Evolutionary conservation across 2,329 filamentous ascomycete genomes (phyloP).

Genomic region (Plenodomus tracheiphilus): DNA sequence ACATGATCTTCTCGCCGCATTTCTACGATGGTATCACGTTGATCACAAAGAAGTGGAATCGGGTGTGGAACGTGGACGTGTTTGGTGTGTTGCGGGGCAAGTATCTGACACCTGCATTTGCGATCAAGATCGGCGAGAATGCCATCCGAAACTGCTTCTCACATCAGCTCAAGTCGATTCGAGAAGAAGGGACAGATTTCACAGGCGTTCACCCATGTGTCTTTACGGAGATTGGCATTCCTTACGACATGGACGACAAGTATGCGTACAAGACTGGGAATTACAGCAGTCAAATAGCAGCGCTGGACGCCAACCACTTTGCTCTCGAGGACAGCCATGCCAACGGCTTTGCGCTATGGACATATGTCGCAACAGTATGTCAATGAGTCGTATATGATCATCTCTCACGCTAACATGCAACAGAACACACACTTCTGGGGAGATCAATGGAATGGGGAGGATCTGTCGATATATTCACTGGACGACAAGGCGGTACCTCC

Average conservation of each 20-base stretch:
- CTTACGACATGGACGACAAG: slow-evolving; percentile 98
- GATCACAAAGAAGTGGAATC: slow-evolving; percentile 99
- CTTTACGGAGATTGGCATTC: slow-evolving; percentile 94
- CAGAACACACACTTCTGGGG: slow-evolving; percentile 86
- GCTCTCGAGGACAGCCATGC: slow-evolving; percentile 81
- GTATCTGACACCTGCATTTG: slow-evolving; percentile 87
- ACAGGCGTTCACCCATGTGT: slow-evolving; percentile 88
- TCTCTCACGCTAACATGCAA: slow-evolving; percentile 13
- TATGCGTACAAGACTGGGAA: slow-evolving; percentile 94
- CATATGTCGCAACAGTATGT: slow-evolving; percentile 73
- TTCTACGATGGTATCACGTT: slow-evolving; percentile 97
- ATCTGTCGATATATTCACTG: slow-evolving; percentile 83
- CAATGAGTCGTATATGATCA: too few species aligned
- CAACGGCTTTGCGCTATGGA: slow-evolving; percentile 88
- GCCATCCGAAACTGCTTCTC: slow-evolving; percentile 92
- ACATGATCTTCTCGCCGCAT: slow-evolving; percentile 90
- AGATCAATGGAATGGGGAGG: slow-evolving; percentile 97
- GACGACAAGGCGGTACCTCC: slow-evolving; percentile 71
- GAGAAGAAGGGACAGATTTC: slow-evolving; percentile 83
- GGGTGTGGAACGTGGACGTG: slow-evolving; percentile 95
- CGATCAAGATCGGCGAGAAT: slow-evolving; percentile 87
- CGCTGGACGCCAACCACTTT: slow-evolving; percentile 95
- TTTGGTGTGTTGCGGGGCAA: slow-evolving; percentile 87
- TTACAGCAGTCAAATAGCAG: slow-evolving; percentile 87
- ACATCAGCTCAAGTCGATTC: slow-evolving; percentile 81